Percentiles rank a stretch among this genome's conserved stretches.
phyloP scores from a whole-genome alignment of 768 basidiomycete genomes.

The Harrya chromipes region DNA sequence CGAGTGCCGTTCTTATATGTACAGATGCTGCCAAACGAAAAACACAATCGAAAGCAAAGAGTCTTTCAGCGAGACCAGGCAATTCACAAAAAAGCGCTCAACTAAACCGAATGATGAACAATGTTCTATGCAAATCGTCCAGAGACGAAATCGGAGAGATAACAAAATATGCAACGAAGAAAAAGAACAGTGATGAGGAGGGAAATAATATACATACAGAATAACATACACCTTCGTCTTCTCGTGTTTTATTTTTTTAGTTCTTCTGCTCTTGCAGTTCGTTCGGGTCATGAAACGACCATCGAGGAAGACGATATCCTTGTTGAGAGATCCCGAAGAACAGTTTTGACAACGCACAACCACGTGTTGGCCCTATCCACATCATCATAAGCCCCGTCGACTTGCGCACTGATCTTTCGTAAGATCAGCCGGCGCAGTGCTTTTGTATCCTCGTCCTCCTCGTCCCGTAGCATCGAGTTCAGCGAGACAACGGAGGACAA shows the following conservation, averaged over 20 bases:
- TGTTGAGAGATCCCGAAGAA: conserved; percentile 51
- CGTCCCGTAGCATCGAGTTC: conserved; percentile 46
- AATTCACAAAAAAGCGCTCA: no score
- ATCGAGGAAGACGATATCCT: conserved; percentile 7
- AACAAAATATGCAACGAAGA: conserved; percentile 11
- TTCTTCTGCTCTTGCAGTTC: not conserved
- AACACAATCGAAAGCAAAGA: no score
- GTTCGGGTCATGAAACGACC: conserved; percentile 11
- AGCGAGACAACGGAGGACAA: conserved; percentile 44
- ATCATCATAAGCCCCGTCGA: conserved; percentile 58
- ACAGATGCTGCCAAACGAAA: no score
- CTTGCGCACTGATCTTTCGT: conserved; percentile 59
- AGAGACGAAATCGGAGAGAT: not conserved
- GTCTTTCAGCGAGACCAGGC: no score
- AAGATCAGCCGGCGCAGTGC: conserved; percentile 60
- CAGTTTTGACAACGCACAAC: conserved; percentile 64
- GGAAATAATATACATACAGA: conserved; percentile 31
- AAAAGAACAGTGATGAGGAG: not conserved
- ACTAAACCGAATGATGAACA: no score
- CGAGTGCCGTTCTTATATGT: no score
- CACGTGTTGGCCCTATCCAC: conserved; percentile 57
- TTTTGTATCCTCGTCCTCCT: conserved; percentile 63
- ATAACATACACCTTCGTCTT: conserved; percentile 27
- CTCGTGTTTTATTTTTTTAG: not conserved
- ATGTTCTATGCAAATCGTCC: not conserved